phyloP scores from a whole-genome alignment of 1,284 basidiomycete species.

The Coriolopsis trogii region DNA sequence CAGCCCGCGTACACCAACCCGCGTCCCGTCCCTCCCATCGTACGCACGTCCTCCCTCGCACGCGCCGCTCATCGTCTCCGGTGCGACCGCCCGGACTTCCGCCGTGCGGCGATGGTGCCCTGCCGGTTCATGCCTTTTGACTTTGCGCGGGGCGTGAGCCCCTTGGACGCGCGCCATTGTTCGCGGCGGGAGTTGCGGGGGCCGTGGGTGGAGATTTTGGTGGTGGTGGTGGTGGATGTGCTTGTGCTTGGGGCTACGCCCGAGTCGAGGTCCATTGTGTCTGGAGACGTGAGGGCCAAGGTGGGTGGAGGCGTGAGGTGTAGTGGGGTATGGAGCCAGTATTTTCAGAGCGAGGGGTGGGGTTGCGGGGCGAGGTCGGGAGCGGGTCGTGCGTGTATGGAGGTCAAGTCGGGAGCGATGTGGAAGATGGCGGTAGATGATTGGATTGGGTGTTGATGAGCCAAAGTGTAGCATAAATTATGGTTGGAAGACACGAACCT shows the following conservation, averaged over 20 bases:
- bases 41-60: neutral
- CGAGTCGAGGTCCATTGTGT: slow-evolving; percentile 56
- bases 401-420: too few species aligned
- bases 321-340: too few species aligned
- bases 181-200: slow-evolving; percentile 70
- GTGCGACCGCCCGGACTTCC: slow-evolving; percentile 69
- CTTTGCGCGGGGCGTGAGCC: slow-evolving; percentile 54
- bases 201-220: slow-evolving; percentile 73
- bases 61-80: slow-evolving; percentile 56
- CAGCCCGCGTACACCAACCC: too few species aligned
- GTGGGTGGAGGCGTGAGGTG: neutral
- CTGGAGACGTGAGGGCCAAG: slow-evolving; percentile 34
- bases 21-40: too few species aligned
- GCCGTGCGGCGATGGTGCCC: slow-evolving; percentile 57
- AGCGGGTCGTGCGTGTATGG: neutral
- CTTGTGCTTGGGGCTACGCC: slow-evolving; percentile 26
- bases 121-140: slow-evolving; percentile 66
- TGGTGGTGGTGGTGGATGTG: slow-evolving; percentile 27
- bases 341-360: neutral
- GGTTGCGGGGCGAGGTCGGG: neutral
- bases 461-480: too few species aligned
- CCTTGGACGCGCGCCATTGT: slow-evolving; percentile 76
- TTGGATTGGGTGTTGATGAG: neutral
- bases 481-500: too few species aligned
- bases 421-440: neutral